Evolutionary conservation across 768 basidiomycete species (phyloP), one percentile per base, ranked within the genome.

Genomic region (Infundibulicybe gibba): DNA sequence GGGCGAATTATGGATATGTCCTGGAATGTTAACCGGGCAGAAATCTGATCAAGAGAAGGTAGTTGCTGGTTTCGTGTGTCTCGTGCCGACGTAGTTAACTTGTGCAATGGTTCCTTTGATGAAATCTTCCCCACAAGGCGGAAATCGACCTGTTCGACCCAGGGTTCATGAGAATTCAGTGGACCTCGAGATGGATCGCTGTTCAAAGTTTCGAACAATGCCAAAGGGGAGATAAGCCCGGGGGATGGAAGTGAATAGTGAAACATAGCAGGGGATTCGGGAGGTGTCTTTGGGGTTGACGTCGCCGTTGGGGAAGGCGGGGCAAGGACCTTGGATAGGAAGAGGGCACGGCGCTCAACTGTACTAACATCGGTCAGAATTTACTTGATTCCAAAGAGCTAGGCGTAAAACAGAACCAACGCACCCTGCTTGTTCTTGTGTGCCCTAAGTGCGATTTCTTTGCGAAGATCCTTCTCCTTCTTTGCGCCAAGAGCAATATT

Each of bases 11-110:
- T 25, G 25, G 8, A 25, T 25, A 25, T 25, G 25, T 25, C 25
- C 25, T 25, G 25, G 25, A 25, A 25, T 25, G 25, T 8, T 54
- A 87, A 55, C 51, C 74, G 85, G 35, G 86, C 81, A 30, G 81
- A 79, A 49, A 90, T 89, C 57, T 90, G 82, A 53, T 87, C 87
- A 49, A 90, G 77, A 19, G 87, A 89, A 16, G 87, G 87, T 32
- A 82, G 58, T 37, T 60, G 53, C 50, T 63, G 65, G 33, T 45
- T 51, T 48, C 49, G 48, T 34, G 42, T 45, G 52, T 44, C 40
- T 32, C 40, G 47, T 40, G 53, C 49, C 35, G 49, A 42, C 20
- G 50, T 30, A 39, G 43, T 44, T 34, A 45, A 14, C 39, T 39
- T 41, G 40, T 45, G 41, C 43, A 46, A 49, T 25, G 39, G 40